Evolutionary conservation across 768 basidiomycete genomes (phyloP).

Genomic region (Mycena chlorophos): DNA sequence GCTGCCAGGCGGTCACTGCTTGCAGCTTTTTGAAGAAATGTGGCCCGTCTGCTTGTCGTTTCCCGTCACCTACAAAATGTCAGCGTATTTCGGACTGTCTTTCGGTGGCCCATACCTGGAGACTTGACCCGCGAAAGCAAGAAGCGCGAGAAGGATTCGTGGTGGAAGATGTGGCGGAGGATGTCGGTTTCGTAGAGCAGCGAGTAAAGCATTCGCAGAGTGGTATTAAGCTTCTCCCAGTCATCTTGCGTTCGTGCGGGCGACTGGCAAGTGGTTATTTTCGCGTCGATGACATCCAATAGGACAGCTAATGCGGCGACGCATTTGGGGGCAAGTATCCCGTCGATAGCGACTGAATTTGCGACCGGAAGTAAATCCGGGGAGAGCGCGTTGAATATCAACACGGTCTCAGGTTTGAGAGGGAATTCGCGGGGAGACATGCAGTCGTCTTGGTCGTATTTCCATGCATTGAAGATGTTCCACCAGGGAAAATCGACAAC

Average conservation of each 20-base stretch:
- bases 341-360: not conserved
- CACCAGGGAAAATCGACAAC: not conserved
- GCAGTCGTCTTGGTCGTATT: not conserved
- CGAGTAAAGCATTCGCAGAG: conserved; percentile 11
- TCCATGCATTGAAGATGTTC: not conserved
- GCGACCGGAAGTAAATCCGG: conserved; percentile 1
- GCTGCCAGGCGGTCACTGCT: conserved; percentile 8
- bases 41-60: conserved; percentile 6
- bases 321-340: conserved; percentile 3
- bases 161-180: conserved; percentile 5
- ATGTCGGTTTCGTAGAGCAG: conserved; percentile 11
- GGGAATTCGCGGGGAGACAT: conserved; percentile 8
- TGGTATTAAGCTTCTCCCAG: conserved; percentile 12
- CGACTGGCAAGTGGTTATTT: not conserved
- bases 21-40: conserved; percentile 7
- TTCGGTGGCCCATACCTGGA: not conserved
- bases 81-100: not conserved
- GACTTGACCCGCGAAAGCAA: not conserved
- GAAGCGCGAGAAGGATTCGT: conserved; percentile 4
- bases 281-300: conserved; percentile 7
- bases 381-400: conserved; percentile 13
- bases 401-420: not conserved
- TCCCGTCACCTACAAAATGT: not conserved
- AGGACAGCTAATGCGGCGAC: conserved; percentile 4
- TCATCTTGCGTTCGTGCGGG: not conserved